Evolutionary conservation across 306 rosid genomes (phyloP).

Genomic region (Malus sieversii): DNA sequence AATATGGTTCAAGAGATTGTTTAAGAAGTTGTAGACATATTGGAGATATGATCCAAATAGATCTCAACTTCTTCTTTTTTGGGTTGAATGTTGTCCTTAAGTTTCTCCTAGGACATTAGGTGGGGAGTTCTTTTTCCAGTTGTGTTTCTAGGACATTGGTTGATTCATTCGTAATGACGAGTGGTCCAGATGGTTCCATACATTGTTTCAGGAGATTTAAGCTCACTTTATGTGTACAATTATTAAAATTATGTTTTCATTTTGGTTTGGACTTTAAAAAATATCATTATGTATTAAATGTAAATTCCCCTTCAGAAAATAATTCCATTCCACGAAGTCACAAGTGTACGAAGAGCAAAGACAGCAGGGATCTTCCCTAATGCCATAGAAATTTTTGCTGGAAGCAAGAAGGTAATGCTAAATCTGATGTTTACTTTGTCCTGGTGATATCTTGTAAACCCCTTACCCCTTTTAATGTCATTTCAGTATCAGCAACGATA

Average conservation of each 20-base stretch:
- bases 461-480: constrained; percentile 7
- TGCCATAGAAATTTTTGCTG: constrained; percentile 80
- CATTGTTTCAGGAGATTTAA: neutral
- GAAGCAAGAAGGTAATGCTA: constrained; percentile 59
- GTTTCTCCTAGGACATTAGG: neutral
- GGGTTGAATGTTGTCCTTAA: neutral
- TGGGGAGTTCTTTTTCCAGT: neutral
- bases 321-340: constrained; percentile 74
- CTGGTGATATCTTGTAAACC: constrained; percentile 12
- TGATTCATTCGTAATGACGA: neutral
- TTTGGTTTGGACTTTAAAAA: neutral
- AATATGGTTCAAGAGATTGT: neutral
- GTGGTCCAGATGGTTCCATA: neutral
- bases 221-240: neutral
- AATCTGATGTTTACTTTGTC: constrained; percentile 5
- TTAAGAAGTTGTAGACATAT: neutral
- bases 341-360: constrained; percentile 77
- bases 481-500: constrained; percentile 20
- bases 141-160: neutral
- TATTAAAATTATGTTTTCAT: neutral
- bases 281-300: neutral
- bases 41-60: neutral
- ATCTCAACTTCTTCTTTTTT: neutral
- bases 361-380: constrained; percentile 94
- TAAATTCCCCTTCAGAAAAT: constrained; percentile 51